Percentiles rank a stretch among this genome's conserved stretches.
These are phyloP conservation scores for Hymenoscyphus scutula DNA, from an alignment of 2,329 filamentous ascomycete species.

Conservation along the genomic window DNA sequence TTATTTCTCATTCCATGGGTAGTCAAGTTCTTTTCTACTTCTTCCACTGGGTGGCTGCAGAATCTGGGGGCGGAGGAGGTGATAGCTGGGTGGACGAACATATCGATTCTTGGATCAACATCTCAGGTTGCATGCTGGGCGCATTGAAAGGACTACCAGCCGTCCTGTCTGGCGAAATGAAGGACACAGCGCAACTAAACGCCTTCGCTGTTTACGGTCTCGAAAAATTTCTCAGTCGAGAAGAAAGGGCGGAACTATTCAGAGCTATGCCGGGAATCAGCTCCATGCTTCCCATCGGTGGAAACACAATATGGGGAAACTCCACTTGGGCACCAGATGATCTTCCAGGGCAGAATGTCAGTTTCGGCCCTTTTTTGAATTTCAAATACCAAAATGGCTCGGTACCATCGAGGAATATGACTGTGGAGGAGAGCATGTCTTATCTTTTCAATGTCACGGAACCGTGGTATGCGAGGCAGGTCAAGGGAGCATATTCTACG, in stretches of 20 bases:
- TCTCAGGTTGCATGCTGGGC: constrained; percentile 96
- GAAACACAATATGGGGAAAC: constrained; percentile 93
- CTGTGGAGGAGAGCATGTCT: constrained; percentile 70
- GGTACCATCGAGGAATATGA: constrained; percentile 71
- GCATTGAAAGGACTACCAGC: constrained; percentile 89
- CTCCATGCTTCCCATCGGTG: constrained; percentile 94
- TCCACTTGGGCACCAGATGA: constrained; percentile 86
- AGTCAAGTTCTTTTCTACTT: constrained; percentile 89
- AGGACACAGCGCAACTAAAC: constrained; percentile 94
- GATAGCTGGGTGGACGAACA: constrained; percentile 85
- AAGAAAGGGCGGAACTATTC: constrained; percentile 91
- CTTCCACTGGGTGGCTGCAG: constrained; percentile 73
- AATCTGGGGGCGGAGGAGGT: constrained; percentile 76
- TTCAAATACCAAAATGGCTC: constrained; percentile 71
- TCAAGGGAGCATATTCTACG: constrained; percentile 77
- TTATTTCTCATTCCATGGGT: constrained; percentile 96
- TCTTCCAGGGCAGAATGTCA: constrained; percentile 65
- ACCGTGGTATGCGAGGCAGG: constrained; percentile 76
- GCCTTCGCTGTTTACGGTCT: constrained; percentile 94
- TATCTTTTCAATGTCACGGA: constrained; percentile 79
- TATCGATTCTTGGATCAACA: constrained; percentile 95
- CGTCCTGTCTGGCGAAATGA: constrained; percentile 94
- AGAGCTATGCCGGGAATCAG: constrained; percentile 95
- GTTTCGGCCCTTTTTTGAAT: constrained; percentile 79
- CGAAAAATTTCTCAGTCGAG: constrained; percentile 88